A percentile compares a stretch with the other conserved stretches of the same genome.
These are phyloP conservation scores for Coelomomyces lativittatus DNA, from an alignment of 371 early-diverging fungal species.

Conservation along the genomic window DNA sequence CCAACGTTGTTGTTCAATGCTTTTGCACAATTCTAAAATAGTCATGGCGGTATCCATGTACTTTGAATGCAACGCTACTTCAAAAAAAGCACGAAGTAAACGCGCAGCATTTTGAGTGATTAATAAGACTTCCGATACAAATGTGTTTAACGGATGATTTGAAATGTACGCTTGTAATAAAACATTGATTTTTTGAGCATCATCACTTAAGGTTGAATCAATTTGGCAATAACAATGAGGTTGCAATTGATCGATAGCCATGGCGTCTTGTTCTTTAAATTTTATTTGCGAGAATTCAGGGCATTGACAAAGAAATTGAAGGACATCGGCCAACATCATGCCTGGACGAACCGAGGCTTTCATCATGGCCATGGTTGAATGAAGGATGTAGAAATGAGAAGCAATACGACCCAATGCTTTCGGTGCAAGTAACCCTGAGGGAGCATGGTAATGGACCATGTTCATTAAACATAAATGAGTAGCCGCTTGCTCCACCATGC, in stretches of 20 bases:
- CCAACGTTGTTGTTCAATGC: constrained; percentile 84
- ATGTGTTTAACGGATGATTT: constrained; percentile 58
- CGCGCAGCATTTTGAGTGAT: constrained; percentile 83
- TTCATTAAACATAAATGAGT: constrained; percentile 55
- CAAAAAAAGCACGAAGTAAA: constrained; percentile 84
- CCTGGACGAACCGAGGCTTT: constrained; percentile 47
- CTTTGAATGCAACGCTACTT: constrained; percentile 70
- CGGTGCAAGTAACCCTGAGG: constrained; percentile 58
- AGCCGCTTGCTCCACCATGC: constrained; percentile 57
- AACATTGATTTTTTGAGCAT: constrained; percentile 83
- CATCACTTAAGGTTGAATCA: too few species aligned
- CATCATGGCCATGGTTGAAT: constrained; percentile 67
- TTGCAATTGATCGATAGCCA: too few species aligned
- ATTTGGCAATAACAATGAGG: too few species aligned
- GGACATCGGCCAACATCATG: constrained; percentile 73
- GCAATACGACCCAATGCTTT: constrained; percentile 86
- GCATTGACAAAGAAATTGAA: constrained; percentile 68
- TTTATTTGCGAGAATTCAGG: constrained; percentile 85
- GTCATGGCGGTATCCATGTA: constrained; percentile 72
- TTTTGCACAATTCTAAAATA: constrained; percentile 65
- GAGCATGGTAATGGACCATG: constrained; percentile 78
- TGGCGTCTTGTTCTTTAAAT: constrained; percentile 64
- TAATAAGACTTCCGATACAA: constrained; percentile 78
- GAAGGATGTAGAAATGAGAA: constrained; percentile 72
- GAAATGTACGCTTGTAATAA: constrained; percentile 74